Base-by-base conservation (phyloP, 164 flowering plant species). In the Chimonanthus praecox region DNA sequence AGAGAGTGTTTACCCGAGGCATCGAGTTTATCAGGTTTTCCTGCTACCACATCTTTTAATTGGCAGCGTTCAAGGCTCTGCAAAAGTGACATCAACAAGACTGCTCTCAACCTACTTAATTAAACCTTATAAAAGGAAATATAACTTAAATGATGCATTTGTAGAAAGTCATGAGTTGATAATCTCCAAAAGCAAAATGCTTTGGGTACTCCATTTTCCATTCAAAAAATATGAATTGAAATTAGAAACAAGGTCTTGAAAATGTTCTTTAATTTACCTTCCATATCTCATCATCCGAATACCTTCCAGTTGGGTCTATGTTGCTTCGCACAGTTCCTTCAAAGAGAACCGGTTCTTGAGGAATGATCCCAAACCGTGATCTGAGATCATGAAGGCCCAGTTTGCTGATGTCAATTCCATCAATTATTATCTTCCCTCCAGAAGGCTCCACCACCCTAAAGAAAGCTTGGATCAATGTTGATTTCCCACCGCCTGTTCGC, bases 291-390 rank as follows among this genome's bases (percentile, higher is more conserved):
- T 93, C 97, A 77, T 95, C 98, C 9, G 98, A 79, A 72, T 93
- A 87, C 49, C 67, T 82, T 10, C 90, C 96, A 71, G 82, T 74
- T 1, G 99, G 99, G 73, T 94, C 97, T 49, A 94, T 76, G 82
- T 94, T 94, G 88, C 92, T 90, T 75, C 99, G 82, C 48, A 94
- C 92, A 3, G 97, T 92, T 69, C 99, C 99, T 84, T 94, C 91
- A 64, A 94, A 94, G 15, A 92, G 93, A 45, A 94, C 93, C 48
- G 99, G 99, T 74, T 94, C 99, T 79, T 94, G 99, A 71, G 97
- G 99, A 82, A 94, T 94, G 77, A 94, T 94, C 2, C 99, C 97
- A 49, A 88, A 91, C 6, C 97, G 90, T 18, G 99, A 92, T 79
- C 98, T 85, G 10, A 94, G 88, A 86, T 92, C 92, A 71, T 92